These are phyloP conservation scores for Rehmannia glutinosa DNA, from an alignment of 257 asterid species.

Conservation along the genomic window DNA sequence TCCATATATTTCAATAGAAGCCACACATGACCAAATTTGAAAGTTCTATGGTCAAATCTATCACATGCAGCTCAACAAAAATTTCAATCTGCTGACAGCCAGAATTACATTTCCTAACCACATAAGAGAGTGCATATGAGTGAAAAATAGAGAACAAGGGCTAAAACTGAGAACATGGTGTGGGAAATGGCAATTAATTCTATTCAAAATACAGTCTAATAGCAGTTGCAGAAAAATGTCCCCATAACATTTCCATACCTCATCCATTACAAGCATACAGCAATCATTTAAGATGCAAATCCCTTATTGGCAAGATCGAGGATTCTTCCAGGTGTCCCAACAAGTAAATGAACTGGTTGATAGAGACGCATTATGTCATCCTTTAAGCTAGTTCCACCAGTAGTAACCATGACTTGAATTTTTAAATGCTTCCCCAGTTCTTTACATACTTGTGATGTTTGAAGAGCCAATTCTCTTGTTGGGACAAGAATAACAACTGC, in stretches of 20 bases:
- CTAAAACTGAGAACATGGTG: not conserved
- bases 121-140: not conserved
- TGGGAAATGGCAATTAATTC: not conserved
- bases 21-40: too few relatives aligned
- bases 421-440: conserved; percentile 71
- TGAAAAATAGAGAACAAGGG: not conserved
- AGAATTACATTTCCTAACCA: not conserved
- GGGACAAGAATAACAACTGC: conserved; percentile 76
- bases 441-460: conserved; percentile 75
- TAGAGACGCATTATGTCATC: conserved; percentile 79
- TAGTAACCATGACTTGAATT: conserved; percentile 66
- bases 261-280: conserved; percentile 67
- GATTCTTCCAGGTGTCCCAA: conserved; percentile 76
- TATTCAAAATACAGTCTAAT: not conserved
- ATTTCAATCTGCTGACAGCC: not conserved
- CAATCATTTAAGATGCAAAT: conserved; percentile 56
- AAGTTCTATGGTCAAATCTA: not conserved
- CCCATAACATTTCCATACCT: conserved; percentile 33
- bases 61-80: not conserved
- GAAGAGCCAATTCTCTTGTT: conserved; percentile 78
- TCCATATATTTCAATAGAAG: too few relatives aligned
- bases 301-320: conserved; percentile 70
- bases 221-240: not conserved
- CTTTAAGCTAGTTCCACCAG: conserved; percentile 72
- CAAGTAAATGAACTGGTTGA: conserved; percentile 72